Percentiles rank a stretch among this genome's conserved stretches.
Conservation (phyloP, 1,284 basidiomycete genomes). For the Xerocomus subilludens region DNA sequence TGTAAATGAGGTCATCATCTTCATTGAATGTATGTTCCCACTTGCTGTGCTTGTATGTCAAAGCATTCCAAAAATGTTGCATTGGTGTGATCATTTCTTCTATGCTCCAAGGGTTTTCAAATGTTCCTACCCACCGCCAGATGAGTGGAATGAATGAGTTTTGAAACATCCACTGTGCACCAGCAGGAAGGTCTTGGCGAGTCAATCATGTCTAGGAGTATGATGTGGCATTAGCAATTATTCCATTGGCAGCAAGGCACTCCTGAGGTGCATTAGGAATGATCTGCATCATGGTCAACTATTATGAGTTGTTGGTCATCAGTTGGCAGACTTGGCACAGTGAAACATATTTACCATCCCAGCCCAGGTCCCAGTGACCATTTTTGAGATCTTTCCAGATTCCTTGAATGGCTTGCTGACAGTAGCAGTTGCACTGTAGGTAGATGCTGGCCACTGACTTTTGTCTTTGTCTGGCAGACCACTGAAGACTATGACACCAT, state of each 20-base stretch:
- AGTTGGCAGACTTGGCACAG: too few relatives aligned
- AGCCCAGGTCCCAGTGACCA: too few relatives aligned
- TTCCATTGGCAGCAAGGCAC: not conserved
- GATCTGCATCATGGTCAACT: not conserved
- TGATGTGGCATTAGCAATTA: not conserved
- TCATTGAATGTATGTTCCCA: not conserved
- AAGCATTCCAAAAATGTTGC: not conserved
- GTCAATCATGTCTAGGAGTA: not conserved
- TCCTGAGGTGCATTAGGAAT: not conserved
- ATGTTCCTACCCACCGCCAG: not conserved
- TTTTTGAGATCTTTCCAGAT: too few relatives aligned
- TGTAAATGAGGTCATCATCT: not conserved
- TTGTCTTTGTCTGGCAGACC: too few relatives aligned
- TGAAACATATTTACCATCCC: too few relatives aligned
- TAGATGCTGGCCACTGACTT: too few relatives aligned
- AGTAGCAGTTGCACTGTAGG: too few relatives aligned
- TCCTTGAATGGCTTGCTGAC: too few relatives aligned
- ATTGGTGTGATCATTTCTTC: not conserved
- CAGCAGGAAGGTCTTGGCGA: not conserved
- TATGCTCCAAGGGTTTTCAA: not conserved
- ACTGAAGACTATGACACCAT: too few relatives aligned
- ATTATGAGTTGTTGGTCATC: too few relatives aligned
- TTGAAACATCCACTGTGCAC: not conserved
- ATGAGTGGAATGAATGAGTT: not conserved
- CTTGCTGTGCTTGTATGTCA: too few relatives aligned